Base-by-base conservation (phyloP, 495 filamentous ascomycete species). In the Aspergillus conjunctus region DNA sequence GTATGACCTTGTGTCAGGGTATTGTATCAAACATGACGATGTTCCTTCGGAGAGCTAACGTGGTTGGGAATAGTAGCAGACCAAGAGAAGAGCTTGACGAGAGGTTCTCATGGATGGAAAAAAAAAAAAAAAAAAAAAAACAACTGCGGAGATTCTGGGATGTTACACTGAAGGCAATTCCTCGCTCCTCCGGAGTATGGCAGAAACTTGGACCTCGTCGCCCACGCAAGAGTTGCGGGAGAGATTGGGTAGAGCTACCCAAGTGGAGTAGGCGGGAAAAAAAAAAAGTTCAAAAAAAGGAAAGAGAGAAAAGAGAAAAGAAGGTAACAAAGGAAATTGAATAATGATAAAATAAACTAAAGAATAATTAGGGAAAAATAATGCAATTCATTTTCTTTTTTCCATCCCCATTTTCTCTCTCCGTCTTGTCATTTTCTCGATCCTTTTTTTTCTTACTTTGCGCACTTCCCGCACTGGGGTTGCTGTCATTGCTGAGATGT, bases 21-120 rank as follows among this genome's bases (percentile, higher is more conserved):
- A 64, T 52, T 32, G 67, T 69, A 69, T 59, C 51, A 51, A 61
- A 45, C 57, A 30, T 49, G 51, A 56, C 37, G 41, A 46, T 44
- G 46, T 67, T 56, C 54, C 49, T 58, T 54, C 37, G 48, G 22
- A 41, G 33, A 59, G 48, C 60, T 68, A 68, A 62, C 65, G 61
- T 53, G 51, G 50, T 52, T 63, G 56, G 56, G 54, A 56, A 58
- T 58, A 46, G 57, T 58, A 46, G 22, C 34, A 60, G 7, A 32
- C 37, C n/a, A 8, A 26, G 46, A 12, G 10, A 22, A 43, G 55
- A 56, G 56, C 51, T 62, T 57, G 56, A 62, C 37, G 51, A 21
- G 51, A 58, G 37, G 49, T 48, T 20, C 31, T 54, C 50, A 54
- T 50, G 50, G 59, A 58, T 56, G 53, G 12, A 32, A 32, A 51